phyloP scores from a whole-genome alignment of 805 yeast species.

The Helenozyma baotianmanensis region DNA sequence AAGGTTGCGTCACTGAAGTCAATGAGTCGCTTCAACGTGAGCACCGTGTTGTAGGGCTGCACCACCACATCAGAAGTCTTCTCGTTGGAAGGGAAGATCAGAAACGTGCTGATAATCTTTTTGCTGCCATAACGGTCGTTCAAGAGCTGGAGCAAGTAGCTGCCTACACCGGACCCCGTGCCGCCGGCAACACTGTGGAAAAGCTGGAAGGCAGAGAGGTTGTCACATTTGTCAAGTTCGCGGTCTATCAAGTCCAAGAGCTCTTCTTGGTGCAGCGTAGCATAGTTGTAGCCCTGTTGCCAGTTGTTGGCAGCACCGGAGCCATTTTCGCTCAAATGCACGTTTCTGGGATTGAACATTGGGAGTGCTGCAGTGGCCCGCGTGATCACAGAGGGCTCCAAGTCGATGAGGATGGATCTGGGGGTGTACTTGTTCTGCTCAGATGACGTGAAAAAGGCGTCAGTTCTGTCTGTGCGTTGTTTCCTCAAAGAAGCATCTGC shows the following conservation, averaged over 20 bases:
- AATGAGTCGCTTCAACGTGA: constrained; percentile 76
- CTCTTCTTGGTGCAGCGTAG: constrained; percentile 63
- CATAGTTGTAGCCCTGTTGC: constrained; percentile 85
- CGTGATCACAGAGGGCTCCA: constrained; percentile 85
- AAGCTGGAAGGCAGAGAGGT: constrained; percentile 83
- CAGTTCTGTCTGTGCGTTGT: constrained; percentile 65
- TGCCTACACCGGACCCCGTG: constrained; percentile 95
- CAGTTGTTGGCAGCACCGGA: constrained; percentile 96
- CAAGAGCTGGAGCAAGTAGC: constrained; percentile 69
- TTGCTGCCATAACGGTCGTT: constrained; percentile 76
- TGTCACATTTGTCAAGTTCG: constrained; percentile 87
- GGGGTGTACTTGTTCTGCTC: constrained; percentile 82
- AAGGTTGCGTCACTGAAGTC: constrained; percentile 82
- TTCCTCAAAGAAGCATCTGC: constrained; percentile 1
- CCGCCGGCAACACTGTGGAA: constrained; percentile 98
- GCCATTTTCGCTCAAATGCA: constrained; percentile 75
- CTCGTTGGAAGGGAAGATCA: constrained; percentile 79
- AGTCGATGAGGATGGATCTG: constrained; percentile 75
- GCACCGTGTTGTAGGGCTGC: constrained; percentile 88
- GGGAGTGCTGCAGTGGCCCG: constrained; percentile 51
- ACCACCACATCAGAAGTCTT: constrained; percentile 91
- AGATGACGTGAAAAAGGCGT: constrained; percentile 73
- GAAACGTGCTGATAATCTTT: constrained; percentile 77
- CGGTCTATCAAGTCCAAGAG: constrained; percentile 79
- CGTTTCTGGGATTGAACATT: constrained; percentile 78